Conservation (phyloP, 2,329 filamentous ascomycete species). For the Claviceps humidiphila region DNA sequence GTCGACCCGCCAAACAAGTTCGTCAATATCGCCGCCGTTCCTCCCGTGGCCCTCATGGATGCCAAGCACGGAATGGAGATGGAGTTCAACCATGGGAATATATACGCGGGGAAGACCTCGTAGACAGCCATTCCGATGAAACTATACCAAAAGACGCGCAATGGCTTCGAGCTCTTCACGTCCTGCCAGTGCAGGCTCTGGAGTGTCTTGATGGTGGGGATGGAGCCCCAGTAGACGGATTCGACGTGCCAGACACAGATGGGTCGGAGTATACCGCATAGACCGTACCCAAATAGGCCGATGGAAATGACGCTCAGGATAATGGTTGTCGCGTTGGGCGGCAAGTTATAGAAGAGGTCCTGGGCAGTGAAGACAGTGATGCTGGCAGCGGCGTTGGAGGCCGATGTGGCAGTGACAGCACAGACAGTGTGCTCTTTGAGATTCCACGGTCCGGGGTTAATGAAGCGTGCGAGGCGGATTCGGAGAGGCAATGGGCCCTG, state of each 20-base stretch:
- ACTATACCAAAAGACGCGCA: conserved; percentile 38
- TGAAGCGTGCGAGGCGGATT: conserved; percentile 27
- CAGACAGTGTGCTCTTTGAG: conserved; percentile 44
- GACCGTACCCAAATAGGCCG: conserved; percentile 40
- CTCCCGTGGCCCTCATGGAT: conserved; percentile 21
- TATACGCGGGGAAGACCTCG: conserved; percentile 41
- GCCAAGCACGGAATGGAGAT: conserved; percentile 42
- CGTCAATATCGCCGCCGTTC: background rate
- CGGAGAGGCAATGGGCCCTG: conserved; percentile 27
- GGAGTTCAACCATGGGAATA: conserved; percentile 41
- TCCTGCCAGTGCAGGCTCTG: conserved; percentile 42
- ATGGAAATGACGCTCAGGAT: conserved; percentile 37
- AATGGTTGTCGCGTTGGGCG: conserved; percentile 30
- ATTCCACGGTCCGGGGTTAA: conserved; percentile 38
- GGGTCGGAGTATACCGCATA: conserved; percentile 39
- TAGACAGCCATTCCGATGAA: conserved; percentile 35
- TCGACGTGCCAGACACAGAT: conserved; percentile 43
- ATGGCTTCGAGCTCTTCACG: conserved; percentile 34
- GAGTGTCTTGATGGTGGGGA: conserved; percentile 39
- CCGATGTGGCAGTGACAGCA: conserved; percentile 39
- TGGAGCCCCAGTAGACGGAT: conserved; percentile 40
- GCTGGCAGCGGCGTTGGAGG: conserved; percentile 28
- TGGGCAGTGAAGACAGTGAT: conserved; percentile 32
- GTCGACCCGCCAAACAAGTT: conserved; percentile 26
- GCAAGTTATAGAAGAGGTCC: conserved; percentile 37